Evolutionary conservation across 1,284 basidiomycete genomes (phyloP).

Genomic region (Coriolopsis trogii): DNA sequence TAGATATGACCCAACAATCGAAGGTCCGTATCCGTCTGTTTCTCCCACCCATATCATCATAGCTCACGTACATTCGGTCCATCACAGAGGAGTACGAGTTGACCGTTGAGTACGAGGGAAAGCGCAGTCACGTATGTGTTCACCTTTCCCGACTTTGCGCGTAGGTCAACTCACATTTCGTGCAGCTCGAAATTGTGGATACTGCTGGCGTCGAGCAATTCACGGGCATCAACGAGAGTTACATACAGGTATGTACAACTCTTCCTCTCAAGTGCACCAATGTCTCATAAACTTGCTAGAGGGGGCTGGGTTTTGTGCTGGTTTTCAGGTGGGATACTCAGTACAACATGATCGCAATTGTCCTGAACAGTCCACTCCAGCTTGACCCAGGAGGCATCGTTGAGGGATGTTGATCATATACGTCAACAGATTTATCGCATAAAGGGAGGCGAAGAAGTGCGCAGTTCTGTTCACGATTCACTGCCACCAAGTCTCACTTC

Average conservation of each 20-base stretch:
- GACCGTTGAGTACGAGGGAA: conserved; percentile 55
- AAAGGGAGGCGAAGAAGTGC: conserved; percentile 68
- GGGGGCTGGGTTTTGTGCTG: conserved; percentile 77
- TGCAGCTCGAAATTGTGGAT: conserved; percentile 82
- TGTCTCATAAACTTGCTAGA: conserved; percentile 38
- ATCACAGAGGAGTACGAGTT: conserved; percentile 66
- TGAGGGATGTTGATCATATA: conserved; percentile 78
- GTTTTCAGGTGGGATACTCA: conserved; percentile 86
- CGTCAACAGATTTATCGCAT: conserved; percentile 82
- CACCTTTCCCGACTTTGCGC: not conserved
- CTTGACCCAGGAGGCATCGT: conserved; percentile 75
- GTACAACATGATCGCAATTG: too few species aligned
- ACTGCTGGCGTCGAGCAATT: conserved; percentile 92
- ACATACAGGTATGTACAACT: conserved; percentile 61
- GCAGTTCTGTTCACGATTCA: conserved; percentile 21
- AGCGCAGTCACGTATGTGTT: conserved; percentile 38
- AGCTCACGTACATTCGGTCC: not conserved
- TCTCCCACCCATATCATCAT: too few species aligned
- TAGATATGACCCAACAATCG: conserved; percentile 82
- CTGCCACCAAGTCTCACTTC: not conserved
- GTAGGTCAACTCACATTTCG: not conserved
- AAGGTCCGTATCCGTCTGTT: conserved; percentile 60
- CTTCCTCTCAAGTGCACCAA: not conserved
- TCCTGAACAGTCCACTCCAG: conserved; percentile 39
- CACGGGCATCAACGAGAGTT: conserved; percentile 75